A percentile compares a stretch with the other conserved stretches of the same genome.
Conservation (phyloP, 2,329 filamentous ascomycete species). For the Hawksworthiomyces lignivorus region DNA sequence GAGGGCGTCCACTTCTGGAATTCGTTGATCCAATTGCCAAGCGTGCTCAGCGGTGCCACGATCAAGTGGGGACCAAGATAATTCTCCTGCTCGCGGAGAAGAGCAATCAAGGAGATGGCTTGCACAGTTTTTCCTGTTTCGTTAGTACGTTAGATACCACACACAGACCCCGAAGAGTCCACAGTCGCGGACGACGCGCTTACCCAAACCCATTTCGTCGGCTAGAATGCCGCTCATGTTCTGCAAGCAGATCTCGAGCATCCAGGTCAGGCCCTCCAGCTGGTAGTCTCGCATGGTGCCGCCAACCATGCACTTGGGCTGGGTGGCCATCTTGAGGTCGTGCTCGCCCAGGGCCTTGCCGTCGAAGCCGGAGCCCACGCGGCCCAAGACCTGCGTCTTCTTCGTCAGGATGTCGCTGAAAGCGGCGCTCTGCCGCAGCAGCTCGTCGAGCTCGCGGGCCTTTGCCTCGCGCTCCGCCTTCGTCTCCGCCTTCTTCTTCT, state of each 20-base stretch:
- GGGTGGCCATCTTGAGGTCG: constrained; percentile 70
- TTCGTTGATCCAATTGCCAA: constrained; percentile 94
- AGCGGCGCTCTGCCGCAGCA: constrained; percentile 50
- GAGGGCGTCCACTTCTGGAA: constrained; percentile 84
- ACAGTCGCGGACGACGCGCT: too few relatives aligned
- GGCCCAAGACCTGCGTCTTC: constrained; percentile 55
- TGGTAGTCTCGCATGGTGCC: constrained; percentile 94
- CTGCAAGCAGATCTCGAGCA: constrained; percentile 73
- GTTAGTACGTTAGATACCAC: not conserved
- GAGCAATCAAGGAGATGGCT: constrained; percentile 78
- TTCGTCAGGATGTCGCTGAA: constrained; percentile 57
- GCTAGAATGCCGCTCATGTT: constrained; percentile 87
- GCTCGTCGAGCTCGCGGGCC: constrained; percentile 50
- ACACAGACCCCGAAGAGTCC: constrained; percentile 21
- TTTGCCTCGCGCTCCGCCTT: constrained; percentile 50
- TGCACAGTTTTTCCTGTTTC: constrained; percentile 75
- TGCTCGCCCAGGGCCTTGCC: constrained; percentile 54
- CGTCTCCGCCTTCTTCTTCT: constrained; percentile 40
- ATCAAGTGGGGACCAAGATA: constrained; percentile 85
- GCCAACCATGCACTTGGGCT: constrained; percentile 76
- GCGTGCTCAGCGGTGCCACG: constrained; percentile 80
- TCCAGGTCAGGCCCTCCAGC: constrained; percentile 89
- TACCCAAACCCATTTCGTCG: constrained; percentile 86
- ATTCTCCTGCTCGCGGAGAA: constrained; percentile 77
- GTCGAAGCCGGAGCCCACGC: constrained; percentile 53